These are phyloP conservation scores for Russula dissimulans DNA, from an alignment of 768 basidiomycete genomes.

Conservation along the genomic window DNA sequence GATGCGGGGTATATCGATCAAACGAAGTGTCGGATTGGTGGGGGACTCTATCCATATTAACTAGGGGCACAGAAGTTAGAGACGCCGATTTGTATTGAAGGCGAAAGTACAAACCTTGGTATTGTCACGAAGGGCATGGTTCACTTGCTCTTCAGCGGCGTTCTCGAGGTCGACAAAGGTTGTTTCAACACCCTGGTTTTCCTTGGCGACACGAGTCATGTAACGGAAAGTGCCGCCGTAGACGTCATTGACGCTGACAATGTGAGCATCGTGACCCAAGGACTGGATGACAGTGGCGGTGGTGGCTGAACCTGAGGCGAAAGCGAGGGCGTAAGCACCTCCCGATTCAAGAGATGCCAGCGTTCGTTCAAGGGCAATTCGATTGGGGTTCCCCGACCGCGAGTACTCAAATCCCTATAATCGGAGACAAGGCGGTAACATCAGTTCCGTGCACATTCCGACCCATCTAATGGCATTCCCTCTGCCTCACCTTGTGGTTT, in stretches of 20 bases:
- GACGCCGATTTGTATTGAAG: background rate
- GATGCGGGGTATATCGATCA: slow-evolving; percentile 74
- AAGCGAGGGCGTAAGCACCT: slow-evolving; percentile 65
- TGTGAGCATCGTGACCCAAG: slow-evolving; percentile 63
- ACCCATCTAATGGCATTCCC: too few relatives aligned
- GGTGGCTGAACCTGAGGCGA: slow-evolving; percentile 77
- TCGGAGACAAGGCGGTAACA: background rate
- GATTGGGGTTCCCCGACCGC: slow-evolving; percentile 85
- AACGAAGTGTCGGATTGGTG: slow-evolving; percentile 86
- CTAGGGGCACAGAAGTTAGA: slow-evolving; percentile 31
- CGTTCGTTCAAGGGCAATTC: slow-evolving; percentile 65
- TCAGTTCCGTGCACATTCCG: background rate
- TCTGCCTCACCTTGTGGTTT: slow-evolving; percentile 48
- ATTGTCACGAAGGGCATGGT: slow-evolving; percentile 58
- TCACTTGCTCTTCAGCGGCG: slow-evolving; percentile 52
- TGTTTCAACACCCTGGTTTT: slow-evolving; percentile 57
- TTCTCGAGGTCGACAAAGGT: slow-evolving; percentile 78
- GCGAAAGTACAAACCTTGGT: slow-evolving; percentile 54
- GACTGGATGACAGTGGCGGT: slow-evolving; percentile 78
- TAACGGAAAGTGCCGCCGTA: slow-evolving; percentile 93
- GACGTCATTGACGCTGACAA: slow-evolving; percentile 85
- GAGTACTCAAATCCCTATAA: slow-evolving; percentile 82
- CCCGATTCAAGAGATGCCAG: slow-evolving; percentile 75
- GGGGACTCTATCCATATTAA: slow-evolving; percentile 93
- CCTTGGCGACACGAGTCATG: slow-evolving; percentile 54